Conservation (phyloP, 768 basidiomycete species). For the Clitopilus hobsonii region DNA sequence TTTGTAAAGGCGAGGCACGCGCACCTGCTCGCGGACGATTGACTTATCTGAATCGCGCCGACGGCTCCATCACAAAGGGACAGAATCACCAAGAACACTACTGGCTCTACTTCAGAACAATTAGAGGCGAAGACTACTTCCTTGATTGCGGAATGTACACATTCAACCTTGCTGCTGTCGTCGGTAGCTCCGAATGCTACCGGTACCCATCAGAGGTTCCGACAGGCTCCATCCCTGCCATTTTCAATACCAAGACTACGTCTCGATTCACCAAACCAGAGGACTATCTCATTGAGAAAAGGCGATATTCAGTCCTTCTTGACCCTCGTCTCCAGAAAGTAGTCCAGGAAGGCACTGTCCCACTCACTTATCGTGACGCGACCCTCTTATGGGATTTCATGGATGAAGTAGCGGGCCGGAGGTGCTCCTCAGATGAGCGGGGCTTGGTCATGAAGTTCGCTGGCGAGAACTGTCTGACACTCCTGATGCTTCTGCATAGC, state of each 20-base stretch:
- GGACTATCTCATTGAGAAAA: slow-evolving; percentile 2
- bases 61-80: not conserved
- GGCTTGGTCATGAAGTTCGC: not conserved
- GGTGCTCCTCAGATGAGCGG: slow-evolving; percentile 1
- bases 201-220: not conserved
- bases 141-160: not conserved
- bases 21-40: not conserved
- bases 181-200: not conserved
- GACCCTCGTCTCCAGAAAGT: slow-evolving; percentile 3
- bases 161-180: not conserved
- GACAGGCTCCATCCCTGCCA: not conserved
- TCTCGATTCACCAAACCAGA: not conserved
- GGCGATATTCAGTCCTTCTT: slow-evolving; percentile 10
- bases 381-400: slow-evolving; percentile 5
- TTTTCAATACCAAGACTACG: not conserved
- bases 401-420: slow-evolving; percentile 3
- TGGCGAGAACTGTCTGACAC: not conserved
- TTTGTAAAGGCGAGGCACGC: not conserved
- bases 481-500: not conserved
- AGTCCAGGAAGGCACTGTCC: not conserved
- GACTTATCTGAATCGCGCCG: not conserved
- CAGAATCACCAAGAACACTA: not conserved
- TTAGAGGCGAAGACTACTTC: not conserved
- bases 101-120: not conserved
- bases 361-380: not conserved